Conservation (phyloP, 73 alveolate species). For the Paramecium bursaria region DNA sequence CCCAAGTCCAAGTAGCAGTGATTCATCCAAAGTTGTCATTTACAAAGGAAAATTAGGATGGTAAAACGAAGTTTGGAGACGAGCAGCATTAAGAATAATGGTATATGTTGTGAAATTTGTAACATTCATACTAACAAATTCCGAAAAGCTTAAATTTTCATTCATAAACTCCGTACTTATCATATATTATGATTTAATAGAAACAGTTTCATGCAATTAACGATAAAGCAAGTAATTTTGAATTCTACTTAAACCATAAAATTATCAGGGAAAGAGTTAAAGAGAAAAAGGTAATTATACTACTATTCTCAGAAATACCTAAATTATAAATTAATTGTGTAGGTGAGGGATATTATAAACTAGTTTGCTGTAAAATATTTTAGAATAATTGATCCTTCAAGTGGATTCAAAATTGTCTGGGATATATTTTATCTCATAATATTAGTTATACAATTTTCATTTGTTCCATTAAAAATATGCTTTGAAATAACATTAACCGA, state of each 20-base stretch:
- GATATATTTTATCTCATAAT: conserved; percentile 6
- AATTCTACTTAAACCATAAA: conserved; percentile 31
- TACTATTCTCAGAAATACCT: neutral
- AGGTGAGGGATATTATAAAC: too few relatives aligned
- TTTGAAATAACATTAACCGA: neutral
- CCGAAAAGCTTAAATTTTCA: conserved; percentile 51
- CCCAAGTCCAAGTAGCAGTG: too few relatives aligned
- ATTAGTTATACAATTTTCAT: neutral
- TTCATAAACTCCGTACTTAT: too few relatives aligned
- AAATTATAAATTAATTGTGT: conserved; percentile 24
- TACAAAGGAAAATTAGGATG: too few relatives aligned
- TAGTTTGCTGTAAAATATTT: too few relatives aligned
- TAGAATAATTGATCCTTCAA: conserved; percentile 1
- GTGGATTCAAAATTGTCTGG: conserved; percentile 15
- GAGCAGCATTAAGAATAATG: conserved; percentile 44
- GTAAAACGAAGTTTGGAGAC: conserved; percentile 15
- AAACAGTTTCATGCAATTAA: conserved; percentile 30
- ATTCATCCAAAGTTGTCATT: too few relatives aligned
- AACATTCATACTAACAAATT: neutral
- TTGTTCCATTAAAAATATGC: conserved; percentile 55
- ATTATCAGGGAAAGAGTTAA: conserved; percentile 20
- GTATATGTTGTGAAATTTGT: conserved; percentile 45
- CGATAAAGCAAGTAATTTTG: neutral
- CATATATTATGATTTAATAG: too few relatives aligned
- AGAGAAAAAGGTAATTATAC: conserved; percentile 10